These are phyloP conservation scores for Calonectria ilicicola DNA, from an alignment of 2,329 filamentous ascomycete genomes.

Conservation along the genomic window DNA sequence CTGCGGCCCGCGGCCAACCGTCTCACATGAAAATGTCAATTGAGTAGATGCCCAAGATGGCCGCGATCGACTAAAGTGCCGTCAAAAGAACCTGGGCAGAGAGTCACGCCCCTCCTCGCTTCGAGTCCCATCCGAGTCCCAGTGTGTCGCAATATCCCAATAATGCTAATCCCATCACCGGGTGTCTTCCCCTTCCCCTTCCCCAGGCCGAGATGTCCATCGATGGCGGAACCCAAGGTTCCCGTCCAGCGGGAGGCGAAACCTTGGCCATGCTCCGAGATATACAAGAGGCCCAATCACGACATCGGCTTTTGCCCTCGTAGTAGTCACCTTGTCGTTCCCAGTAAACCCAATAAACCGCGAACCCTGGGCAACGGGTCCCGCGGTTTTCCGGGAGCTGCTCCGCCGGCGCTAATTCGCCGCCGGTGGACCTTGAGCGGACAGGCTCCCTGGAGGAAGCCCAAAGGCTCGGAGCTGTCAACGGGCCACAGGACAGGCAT, in stretches of 20 bases:
- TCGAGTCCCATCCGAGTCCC: background rate
- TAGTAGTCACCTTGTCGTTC: constrained; percentile 32
- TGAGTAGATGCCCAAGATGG: background rate
- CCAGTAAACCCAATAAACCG: constrained; percentile 23
- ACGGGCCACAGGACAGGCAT: background rate
- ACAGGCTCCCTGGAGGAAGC: constrained; percentile 10
- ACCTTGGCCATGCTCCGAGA: constrained; percentile 23
- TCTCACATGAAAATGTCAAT: constrained; percentile 7
- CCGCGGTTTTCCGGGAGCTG: constrained; percentile 30
- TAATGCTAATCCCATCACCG: too few relatives aligned
- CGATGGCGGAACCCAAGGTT: constrained; percentile 16
- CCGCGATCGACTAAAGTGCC: constrained; percentile 8
- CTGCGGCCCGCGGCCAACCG: constrained; percentile 13
- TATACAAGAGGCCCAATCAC: constrained; percentile 30
- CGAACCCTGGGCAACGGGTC: constrained; percentile 8
- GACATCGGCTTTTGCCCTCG: constrained; percentile 20
- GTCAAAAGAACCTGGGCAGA: background rate
- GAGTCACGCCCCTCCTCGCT: constrained; percentile 7
- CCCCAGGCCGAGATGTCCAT: background rate
- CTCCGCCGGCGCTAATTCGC: constrained; percentile 24
- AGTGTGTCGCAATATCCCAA: background rate
- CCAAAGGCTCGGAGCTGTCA: constrained; percentile 31
- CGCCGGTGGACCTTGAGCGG: constrained; percentile 15
- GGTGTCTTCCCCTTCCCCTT: background rate
- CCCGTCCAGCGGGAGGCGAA: constrained; percentile 9